These are phyloP conservation scores for Populus nigra DNA, from an alignment of 345 rosid species.

Conservation along the genomic window DNA sequence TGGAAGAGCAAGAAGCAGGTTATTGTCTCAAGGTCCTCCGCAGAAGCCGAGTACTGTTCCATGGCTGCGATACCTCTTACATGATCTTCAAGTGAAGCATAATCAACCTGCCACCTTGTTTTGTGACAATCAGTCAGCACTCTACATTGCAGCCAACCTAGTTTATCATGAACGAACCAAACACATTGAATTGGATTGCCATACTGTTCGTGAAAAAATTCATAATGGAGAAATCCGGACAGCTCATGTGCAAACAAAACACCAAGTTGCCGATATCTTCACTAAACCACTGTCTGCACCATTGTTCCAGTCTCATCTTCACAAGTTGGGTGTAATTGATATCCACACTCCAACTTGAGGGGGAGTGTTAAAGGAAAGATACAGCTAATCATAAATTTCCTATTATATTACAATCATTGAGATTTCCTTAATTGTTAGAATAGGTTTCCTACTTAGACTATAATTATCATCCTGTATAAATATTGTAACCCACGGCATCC, in stretches of 20 bases:
- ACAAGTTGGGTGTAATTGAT: no score
- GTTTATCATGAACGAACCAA: not conserved
- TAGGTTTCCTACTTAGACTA: no score
- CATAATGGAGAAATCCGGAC: not conserved
- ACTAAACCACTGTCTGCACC: no score
- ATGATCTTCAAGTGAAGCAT: not conserved
- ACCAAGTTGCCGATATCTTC: not conserved
- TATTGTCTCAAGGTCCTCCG: not conserved
- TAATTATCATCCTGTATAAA: no score
- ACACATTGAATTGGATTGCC: not conserved
- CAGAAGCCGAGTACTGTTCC: not conserved
- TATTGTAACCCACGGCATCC: no score
- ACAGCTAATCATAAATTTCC: no score
- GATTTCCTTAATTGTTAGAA: no score
- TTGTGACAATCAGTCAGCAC: not conserved
- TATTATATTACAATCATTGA: no score
- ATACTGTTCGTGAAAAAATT: not conserved
- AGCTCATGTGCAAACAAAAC: not conserved
- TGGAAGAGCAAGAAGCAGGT: not conserved
- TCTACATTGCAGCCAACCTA: not conserved
- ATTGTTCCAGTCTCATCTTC: no score
- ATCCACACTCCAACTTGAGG: no score
- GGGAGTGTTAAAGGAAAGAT: no score
- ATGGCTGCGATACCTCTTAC: not conserved
- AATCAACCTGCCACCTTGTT: not conserved